These are phyloP conservation scores for Xerocomus spinulosus DNA, from an alignment of 768 basidiomycete genomes.

Conservation along the genomic window DNA sequence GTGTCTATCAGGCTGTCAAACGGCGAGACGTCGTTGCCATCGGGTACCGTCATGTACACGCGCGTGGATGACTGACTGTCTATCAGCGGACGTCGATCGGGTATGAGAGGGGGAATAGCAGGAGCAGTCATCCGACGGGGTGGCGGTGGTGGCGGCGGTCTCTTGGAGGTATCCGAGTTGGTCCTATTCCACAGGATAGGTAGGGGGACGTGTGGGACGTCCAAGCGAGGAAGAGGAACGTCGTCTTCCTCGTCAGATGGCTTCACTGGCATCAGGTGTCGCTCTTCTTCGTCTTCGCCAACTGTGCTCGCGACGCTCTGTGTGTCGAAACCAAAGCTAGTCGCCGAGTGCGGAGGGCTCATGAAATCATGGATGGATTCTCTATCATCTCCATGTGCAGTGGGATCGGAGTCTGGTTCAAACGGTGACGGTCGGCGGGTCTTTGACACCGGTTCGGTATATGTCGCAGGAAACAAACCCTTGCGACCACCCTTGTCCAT, in stretches of 20 bases:
- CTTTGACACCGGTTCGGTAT: conserved; percentile 47
- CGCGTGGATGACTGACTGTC: conserved; percentile 14
- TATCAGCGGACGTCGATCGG: conserved; percentile 35
- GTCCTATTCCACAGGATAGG: conserved; percentile 23
- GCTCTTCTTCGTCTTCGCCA: conserved; percentile 44
- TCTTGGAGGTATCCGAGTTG: conserved; percentile 28
- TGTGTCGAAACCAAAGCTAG: conserved; percentile 27
- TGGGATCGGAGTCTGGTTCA: conserved; percentile 26
- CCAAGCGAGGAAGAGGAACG: conserved; percentile 19
- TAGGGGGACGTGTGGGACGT: conserved; percentile 4
- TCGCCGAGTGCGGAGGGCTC: conserved; percentile 24
- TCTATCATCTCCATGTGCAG: conserved; percentile 17
- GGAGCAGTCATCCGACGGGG: conserved; percentile 44
- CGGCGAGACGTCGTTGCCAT: conserved; percentile 49
- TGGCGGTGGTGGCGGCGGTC: conserved; percentile 59
- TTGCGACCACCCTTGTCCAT: conserved; percentile 56
- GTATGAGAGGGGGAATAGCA: conserved; percentile 41
- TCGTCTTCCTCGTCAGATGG: conserved; percentile 22
- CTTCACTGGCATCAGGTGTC: conserved; percentile 28
- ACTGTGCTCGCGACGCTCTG: conserved; percentile 41
- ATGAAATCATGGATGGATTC: conserved; percentile 13
- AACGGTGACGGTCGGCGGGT: conserved; percentile 27
- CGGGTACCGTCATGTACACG: conserved; percentile 24
- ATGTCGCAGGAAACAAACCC: conserved; percentile 79
- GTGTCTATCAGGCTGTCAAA: conserved; percentile 62